A percentile compares a stretch with the other conserved stretches of the same genome.
phyloP scores from a whole-genome alignment of 106 monocot genomes.

The Dendrobium chrysotoxum region DNA sequence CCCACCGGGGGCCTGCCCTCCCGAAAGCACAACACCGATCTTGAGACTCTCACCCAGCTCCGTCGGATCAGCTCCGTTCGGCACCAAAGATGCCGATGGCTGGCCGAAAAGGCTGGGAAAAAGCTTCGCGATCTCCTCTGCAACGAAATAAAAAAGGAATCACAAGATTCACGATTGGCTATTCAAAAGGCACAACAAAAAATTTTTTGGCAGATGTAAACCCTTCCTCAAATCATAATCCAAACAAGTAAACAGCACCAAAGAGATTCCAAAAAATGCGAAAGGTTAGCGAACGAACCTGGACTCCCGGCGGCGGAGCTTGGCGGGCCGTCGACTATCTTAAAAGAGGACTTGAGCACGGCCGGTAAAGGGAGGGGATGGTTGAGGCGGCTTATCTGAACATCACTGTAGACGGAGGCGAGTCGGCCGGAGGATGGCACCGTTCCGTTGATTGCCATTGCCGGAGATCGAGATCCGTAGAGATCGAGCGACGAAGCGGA shows the following conservation, averaged over 20 bases:
- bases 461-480: neutral
- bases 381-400: slow-evolving; percentile 72
- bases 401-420: slow-evolving; percentile 73
- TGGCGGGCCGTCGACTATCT: slow-evolving; percentile 51
- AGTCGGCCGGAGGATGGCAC: slow-evolving; percentile 37
- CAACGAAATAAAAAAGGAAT: neutral
- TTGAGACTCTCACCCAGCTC: slow-evolving; percentile 34
- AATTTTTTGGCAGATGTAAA: neutral
- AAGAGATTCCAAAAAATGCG: neutral
- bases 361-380: slow-evolving; percentile 67
- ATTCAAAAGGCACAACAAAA: neutral
- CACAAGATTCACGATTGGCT: neutral
- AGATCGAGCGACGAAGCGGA: neutral
- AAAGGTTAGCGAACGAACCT: slow-evolving; percentile 13
- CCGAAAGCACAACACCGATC: slow-evolving; percentile 93
- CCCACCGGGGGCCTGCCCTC: slow-evolving; percentile 95
- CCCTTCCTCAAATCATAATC: too few relatives aligned
- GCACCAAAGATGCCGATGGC: slow-evolving; percentile 80
- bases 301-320: slow-evolving; percentile 81
- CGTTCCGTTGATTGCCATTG: slow-evolving; percentile 14
- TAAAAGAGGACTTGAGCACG: slow-evolving; percentile 48
- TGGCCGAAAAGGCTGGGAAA: slow-evolving; percentile 83
- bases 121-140: slow-evolving; percentile 94
- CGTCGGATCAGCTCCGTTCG: slow-evolving; percentile 33
- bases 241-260: too few relatives aligned